Base-by-base conservation (phyloP, 176 grass and related monocot genomes). In the Neostapfia colusana region DNA sequence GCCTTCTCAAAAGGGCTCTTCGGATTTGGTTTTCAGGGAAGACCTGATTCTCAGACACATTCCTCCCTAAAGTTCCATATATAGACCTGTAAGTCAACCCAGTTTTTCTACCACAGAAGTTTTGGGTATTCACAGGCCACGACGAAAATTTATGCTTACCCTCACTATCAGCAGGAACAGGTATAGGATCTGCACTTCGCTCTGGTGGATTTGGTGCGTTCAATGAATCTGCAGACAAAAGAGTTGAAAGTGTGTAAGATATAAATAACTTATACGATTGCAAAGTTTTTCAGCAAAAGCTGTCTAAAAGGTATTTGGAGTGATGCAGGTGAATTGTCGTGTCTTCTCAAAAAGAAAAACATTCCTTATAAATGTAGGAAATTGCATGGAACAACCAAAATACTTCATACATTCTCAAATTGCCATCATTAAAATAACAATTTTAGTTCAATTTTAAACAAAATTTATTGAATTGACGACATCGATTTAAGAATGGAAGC, bases 11-110 rank as follows among this genome's bases (percentile, higher is more conserved):
- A 73, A 95, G 50, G 67, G 96, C 96, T 16, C 87, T 92, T 73
- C 96, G 79, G 81, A 95, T 90, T 42, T 89, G 75, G 79, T 93
- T 93, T 62, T 65, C 87, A 79, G 90, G 80, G 59, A 82, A 86
- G 63, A 81, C 89, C 48, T 86, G 80, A 76, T 89, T 91, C 70
- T 97, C 83, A 72, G 78, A 87, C 61, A 77, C 51, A 87, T 83
- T 88, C 45, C 84, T 89, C 74, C 81, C 96, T 99, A 91, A 85
- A 83, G 80, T 82, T 97, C 65, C 74, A 86, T 70, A 73, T 17
- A 81, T 79, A 35, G 42, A 82, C 70, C 63, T 28, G 65, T 86
- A 82, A 75, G 79, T 70, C 27, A 57, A 71, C 80, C 73, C 46
- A 80, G 83, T 78, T 82, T 78, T 59, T 43, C 39, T 75, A 72